These are phyloP conservation scores for Abrus pulchellus DNA, from an alignment of 306 rosid genomes.

Conservation along the genomic window DNA sequence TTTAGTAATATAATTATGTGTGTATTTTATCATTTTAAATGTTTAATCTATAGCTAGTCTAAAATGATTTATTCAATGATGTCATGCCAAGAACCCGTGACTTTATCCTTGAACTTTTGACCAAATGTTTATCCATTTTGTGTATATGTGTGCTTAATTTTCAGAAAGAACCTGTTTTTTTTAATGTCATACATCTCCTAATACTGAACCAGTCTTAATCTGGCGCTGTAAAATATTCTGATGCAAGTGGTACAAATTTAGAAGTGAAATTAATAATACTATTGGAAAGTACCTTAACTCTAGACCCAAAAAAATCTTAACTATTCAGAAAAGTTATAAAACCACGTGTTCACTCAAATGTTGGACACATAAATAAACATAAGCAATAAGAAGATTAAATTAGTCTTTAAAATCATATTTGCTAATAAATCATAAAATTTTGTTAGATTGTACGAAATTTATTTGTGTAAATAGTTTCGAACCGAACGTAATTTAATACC, in stretches of 20 bases:
- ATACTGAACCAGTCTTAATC: neutral
- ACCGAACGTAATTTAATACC: no score
- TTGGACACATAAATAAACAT: neutral
- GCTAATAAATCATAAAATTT: no score
- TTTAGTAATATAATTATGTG: no score
- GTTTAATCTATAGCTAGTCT: neutral
- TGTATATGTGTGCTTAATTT: constrained; percentile 1
- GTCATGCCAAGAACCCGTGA: constrained; percentile 14
- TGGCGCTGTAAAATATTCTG: neutral
- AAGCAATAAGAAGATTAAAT: no score
- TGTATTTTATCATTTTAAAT: no score
- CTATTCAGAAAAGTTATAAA: neutral
- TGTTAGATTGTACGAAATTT: no score
- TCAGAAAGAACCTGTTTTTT: neutral
- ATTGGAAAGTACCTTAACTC: no score
- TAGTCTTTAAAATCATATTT: no score
- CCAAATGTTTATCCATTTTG: constrained; percentile 22
- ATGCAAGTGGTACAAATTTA: neutral
- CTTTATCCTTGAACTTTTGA: constrained; percentile 8
- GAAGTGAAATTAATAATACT: neutral
- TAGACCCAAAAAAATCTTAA: neutral
- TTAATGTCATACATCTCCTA: neutral
- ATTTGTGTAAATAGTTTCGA: no score
- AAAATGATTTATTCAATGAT: constrained; percentile 8
- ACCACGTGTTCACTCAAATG: neutral